Base-by-base conservation (phyloP, 805 yeast genomes). In the Schwanniomyces polymorphus region DNA sequence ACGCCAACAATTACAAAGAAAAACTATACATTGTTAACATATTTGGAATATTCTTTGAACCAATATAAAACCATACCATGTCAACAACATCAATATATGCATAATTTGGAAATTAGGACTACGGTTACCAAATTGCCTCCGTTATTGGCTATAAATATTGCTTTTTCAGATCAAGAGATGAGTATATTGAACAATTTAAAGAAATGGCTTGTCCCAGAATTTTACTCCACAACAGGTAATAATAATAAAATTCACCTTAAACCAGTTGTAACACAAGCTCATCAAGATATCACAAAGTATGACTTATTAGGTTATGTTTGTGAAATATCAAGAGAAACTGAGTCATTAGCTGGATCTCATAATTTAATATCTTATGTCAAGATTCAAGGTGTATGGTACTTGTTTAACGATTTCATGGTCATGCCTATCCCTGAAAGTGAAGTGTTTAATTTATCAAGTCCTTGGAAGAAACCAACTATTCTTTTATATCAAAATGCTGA, bases 361-460 rank as follows among this genome's bases (percentile, higher is more conserved):
- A 85, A 83, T 55, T 62, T 85, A 43, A 86, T 88, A 0, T 78
- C 91, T 0, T 79, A 78, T 54, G 75, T 79, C 2, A 76, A 76
- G 50, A 67, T 81, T 4, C 70, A 65, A 12, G 75, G 75, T 41
- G 60, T 60, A 55, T 94, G 99, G 99, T 82, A 77, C 58, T 64
- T 94, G 60, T 90, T 94, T 64, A 94, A 94, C 61, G 98, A 94
- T 64, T 94, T 92, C 65, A 70, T 94, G 53, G 98, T 91, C 12
- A 79, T 82, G 56, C 84, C 82, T 21, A 75, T 94, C 0, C 76
- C 85, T 1, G 88, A 85, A 55, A 78, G 76, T 11, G 97, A 94
- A 55, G 97, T 88, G 0, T 74, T 91, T 41, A 81, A 90, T 60
- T 66, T 90, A 41, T 69, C 82, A 1, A 74, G 76, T 42, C 75